Evolutionary conservation across 1,284 basidiomycete genomes (phyloP), one percentile per base, ranked within the genome.

Genomic region (Cryptococcus jaspeensis): DNA sequence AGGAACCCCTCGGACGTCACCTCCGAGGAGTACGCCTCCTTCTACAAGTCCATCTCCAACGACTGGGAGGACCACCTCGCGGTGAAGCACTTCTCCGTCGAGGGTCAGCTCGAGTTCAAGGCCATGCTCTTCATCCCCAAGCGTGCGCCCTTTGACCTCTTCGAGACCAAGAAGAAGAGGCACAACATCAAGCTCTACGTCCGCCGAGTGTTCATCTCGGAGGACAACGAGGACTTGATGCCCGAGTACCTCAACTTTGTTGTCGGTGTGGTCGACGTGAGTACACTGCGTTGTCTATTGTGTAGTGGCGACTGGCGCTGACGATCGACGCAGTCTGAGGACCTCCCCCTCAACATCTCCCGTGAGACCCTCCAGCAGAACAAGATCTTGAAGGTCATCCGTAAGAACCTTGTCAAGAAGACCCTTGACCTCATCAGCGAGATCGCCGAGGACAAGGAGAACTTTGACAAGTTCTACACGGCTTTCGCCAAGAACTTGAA

Each of bases 141-240:
- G 82, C 92, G 91, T 63, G 93, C 93, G 45, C 93, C 95, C 55
- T 99, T 99, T 80, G 96, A 99, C 77, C 88, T 99, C 79, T 99
- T 99, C 81, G 96, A 99, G 84, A 91, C 90, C 69, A 99, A 99
- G 90, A 99, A 99, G 90, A 99, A 99, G 87, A 91, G 95, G 76
- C 98, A 98, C 87, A 99, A 98, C 89, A 98, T 99, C 85, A 99
- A 99, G 84, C 92, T 99, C 79, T 99, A 99, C 80, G 96, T 99
- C 71, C 93, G 96, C 83, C 92, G 96, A 60, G 95, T 99, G 72
- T 99, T 99, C 84, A 99, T 99, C 85, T 97, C 96, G 90, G 95
- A 99, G 81, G 95, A 99, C 82, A 98, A 94, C 79, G 96, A 99
- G 83, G 96, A 99, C 75, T 83, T 99, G 77, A 98, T 99, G 76